Conservation (phyloP, 441 rosid species). For the Adansonia grandidieri region DNA sequence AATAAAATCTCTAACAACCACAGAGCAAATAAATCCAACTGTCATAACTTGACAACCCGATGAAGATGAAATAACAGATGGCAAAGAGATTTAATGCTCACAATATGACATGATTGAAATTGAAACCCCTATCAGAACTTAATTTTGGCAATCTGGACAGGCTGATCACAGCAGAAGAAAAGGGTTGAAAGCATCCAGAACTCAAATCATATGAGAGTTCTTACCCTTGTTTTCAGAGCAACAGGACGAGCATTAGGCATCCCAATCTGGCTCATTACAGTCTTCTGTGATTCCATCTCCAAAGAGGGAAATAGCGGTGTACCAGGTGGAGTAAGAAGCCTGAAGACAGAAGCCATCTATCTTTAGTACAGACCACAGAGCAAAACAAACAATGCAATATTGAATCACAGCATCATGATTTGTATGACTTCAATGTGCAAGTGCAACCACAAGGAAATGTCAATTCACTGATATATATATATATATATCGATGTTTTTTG, state of each 20-base stretch:
- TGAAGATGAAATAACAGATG: conserved; percentile 14
- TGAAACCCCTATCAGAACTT: not conserved
- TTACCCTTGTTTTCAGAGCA: conserved; percentile 68
- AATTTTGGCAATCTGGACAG: conserved; percentile 14
- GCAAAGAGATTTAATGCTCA: not conserved
- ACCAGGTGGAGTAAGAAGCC: conserved; percentile 91
- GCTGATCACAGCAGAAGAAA: conserved; percentile 13
- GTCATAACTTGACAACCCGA: not conserved
- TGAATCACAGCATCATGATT: not conserved
- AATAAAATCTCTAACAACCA: conserved; percentile 24
- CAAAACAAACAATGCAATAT: conserved; percentile 3
- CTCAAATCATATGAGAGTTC: conserved; percentile 31
- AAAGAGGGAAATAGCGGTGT: conserved; percentile 55
- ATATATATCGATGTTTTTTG: no score
- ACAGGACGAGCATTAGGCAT: conserved; percentile 52
- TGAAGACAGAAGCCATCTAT: conserved; percentile 36
- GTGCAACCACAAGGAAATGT: conserved; percentile 4
- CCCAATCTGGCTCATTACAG: conserved; percentile 45
- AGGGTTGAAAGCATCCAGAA: conserved; percentile 25
- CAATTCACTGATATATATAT: not conserved
- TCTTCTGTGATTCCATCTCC: conserved; percentile 52
- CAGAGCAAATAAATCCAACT: not conserved
- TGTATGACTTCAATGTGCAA: not conserved
- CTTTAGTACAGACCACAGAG: conserved; percentile 13
- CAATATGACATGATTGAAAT: not conserved